Conservation (phyloP, 495 filamentous ascomycete species). For the Daldinia vernicosa region DNA sequence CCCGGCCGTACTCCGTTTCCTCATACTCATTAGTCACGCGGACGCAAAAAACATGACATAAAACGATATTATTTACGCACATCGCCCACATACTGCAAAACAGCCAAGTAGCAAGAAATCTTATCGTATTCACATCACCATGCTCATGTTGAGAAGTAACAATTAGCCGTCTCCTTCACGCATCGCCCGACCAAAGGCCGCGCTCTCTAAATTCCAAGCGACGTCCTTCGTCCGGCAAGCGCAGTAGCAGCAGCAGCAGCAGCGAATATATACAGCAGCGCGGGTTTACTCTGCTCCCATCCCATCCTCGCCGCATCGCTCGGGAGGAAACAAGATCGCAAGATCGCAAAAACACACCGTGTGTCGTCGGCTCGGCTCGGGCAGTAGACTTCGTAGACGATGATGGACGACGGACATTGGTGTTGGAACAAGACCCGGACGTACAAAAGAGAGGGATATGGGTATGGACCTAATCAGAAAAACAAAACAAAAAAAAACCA, state of each 20-base stretch:
- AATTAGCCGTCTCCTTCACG: not conserved
- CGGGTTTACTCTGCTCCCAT: conserved; percentile 14
- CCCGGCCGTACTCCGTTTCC: too few species aligned
- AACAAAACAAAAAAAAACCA: not conserved
- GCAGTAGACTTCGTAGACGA: conserved; percentile 10
- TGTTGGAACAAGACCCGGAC: conserved; percentile 1
- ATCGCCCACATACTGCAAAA: not conserved
- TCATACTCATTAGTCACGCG: too few species aligned
- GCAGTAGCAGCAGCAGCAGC: not conserved
- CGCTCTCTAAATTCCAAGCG: not conserved
- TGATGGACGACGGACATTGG: not conserved
- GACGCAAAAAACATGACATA: not conserved
- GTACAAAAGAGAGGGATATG: conserved; percentile 6
- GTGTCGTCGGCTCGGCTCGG: conserved; percentile 4
- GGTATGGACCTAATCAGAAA: conserved; percentile 2
- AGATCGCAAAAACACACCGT: not conserved
- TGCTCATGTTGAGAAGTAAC: not conserved
- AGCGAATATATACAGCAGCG: conserved; percentile 31
- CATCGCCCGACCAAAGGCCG: not conserved
- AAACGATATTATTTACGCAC: not conserved
- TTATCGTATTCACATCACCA: conserved; percentile 5
- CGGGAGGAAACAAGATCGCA: not conserved
- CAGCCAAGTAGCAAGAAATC: not conserved
- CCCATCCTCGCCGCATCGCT: not conserved
- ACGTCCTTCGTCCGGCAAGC: not conserved